Base-by-base conservation (phyloP, 805 yeast genomes). In the Suhomyces pyralidae region DNA sequence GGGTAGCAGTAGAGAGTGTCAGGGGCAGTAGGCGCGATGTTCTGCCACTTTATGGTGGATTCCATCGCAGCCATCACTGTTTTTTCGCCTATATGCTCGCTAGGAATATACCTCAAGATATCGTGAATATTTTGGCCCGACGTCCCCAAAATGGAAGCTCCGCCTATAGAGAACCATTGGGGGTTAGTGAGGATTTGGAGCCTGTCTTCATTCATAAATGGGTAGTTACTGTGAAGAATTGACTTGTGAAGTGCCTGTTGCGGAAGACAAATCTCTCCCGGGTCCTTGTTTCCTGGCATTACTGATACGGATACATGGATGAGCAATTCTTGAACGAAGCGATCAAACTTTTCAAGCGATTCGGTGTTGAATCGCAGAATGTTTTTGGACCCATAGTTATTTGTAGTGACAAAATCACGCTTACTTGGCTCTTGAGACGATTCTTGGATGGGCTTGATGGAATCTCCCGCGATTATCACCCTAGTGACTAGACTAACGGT, bases 1-100 rank as follows among this genome's bases (percentile, higher is more conserved):
- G 99, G 97, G 61, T 90, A 91, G 58, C 96, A 85, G 79, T 92
- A 87, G 43, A 94, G 70, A 0, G 99, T 94, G 63, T 94, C 98
- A 0, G 99, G 99, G 1, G 97, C 96, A 0, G 97, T 91, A 2
- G 99, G 99, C 0, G 89, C 84, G 22, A 89, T 75, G 62, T 90
- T 90, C 61, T 91, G 93, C 96, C 97, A 92, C 45, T 74, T 70
- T 36, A 94, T 63, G 0, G 89, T 86, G 14, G 83, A 76, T 59
- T 85, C 88, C 73, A 93, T 77, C 19, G 71, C 60, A 5, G 62
- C 45, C 12, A 51, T 26, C 60, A 17, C 61, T 62, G 5, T 63
- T 52, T 8, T 61, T 59, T 8, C 62, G 49, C 46, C 52, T 79
- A 46, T n/a, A 43, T 50, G 63, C 6, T 17, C 19, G 7, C 6